Base-by-base conservation (phyloP, 805 yeast species). In the Blastobotrys chiropterorum region DNA sequence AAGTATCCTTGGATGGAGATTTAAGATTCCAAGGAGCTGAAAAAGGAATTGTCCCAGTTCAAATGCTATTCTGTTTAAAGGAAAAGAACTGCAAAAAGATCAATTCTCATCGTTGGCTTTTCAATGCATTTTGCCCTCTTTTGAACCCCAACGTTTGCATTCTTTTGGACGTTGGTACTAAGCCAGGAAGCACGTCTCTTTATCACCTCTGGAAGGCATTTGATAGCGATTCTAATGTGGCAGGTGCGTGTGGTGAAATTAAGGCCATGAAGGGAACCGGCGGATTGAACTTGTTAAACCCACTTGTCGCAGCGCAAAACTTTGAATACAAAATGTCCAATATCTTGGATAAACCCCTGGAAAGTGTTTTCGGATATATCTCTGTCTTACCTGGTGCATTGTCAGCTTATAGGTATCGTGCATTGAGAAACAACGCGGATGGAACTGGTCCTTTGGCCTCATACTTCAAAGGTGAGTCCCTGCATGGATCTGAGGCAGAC, bases 161-260 rank as follows among this genome's bases (percentile, higher is more conserved):
- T 5, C 70, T 94, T 54, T 76, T 94, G 47, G 99, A 94, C 74
- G 99, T 94, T n/a, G 99, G 99, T 56, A 94, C 99, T 0, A 82
- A 85, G 62, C 95, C 98, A n/a, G 90, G 89, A 57, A 78, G 80
- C 46, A 82, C 85, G 49, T 92, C 98, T 0, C 74, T 92, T 21
- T 95, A 94, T 64, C 94, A 92, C 60, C 73, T 94, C 54, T 94
- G 99, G 99, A 94, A 94, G 68, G 95, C 97, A 0, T 94, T 94
- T 68, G 99, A 94, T 67, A 78, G 82, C 59, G 97, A 94, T 65
- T 90, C 97, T 1, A 90, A 92, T 62, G 96, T 94, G 49, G 99
- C 97, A 0, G 99, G 99, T 56, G 99, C 96, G 1, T 97, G 98
- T 13, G 99, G 99, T 56, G 98, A 94, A 68, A 90, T 94, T 64